phyloP scores from a whole-genome alignment of 2,329 filamentous ascomycete species.

The Pyrenophora tritici-repentis region DNA sequence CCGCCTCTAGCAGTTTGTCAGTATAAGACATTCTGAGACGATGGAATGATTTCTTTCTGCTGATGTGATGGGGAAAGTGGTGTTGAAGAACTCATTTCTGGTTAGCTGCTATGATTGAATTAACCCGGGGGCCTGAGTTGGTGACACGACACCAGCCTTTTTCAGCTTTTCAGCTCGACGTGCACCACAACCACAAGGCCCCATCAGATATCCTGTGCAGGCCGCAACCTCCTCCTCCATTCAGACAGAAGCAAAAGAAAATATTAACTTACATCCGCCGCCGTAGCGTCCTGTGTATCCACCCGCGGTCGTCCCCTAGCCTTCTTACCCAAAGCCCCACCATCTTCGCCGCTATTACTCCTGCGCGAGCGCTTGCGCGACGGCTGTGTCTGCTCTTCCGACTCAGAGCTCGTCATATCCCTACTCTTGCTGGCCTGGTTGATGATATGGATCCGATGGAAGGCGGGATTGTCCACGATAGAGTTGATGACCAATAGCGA shows the following conservation, averaged over 20 bases:
- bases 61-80: neutral
- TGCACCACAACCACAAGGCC: neutral
- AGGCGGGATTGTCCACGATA: neutral
- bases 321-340: conserved; percentile 51
- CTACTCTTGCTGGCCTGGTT: neutral
- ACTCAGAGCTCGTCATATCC: conserved; percentile 40
- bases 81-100: neutral
- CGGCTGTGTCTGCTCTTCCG: conserved; percentile 35
- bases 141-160: neutral
- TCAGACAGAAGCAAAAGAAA: neutral
- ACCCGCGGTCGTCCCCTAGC: conserved; percentile 75
- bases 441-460: neutral
- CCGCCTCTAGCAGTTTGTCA: conserved; percentile 62
- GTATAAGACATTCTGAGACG: neutral
- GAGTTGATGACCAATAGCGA: conserved; percentile 5
- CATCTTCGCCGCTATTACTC: conserved; percentile 32
- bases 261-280: conserved; percentile 69
- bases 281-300: conserved; percentile 76
- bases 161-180: neutral
- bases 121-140: too few relatives aligned
- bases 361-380: conserved; percentile 40
- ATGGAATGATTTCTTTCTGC: neutral
- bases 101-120: too few relatives aligned
- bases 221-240: neutral
- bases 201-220: too few relatives aligned